Evolutionary conservation across 2,329 filamentous ascomycete genomes (phyloP).

Genomic region (Pleomassaria siparia): DNA sequence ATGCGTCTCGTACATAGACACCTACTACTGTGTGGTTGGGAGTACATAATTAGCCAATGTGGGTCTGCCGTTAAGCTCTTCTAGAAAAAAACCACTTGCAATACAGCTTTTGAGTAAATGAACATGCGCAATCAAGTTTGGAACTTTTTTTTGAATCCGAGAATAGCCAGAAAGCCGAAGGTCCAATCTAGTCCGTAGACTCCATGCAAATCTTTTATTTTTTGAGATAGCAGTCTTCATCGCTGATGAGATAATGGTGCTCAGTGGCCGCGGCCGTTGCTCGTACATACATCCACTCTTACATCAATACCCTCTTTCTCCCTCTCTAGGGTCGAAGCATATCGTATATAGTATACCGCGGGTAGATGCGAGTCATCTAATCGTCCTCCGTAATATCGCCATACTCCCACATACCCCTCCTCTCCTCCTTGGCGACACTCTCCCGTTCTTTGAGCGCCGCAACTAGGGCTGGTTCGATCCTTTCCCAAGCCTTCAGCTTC

Average conservation of each 20-base stretch:
- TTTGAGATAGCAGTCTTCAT: background rate
- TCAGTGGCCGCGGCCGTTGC: background rate
- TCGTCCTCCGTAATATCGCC: conserved; percentile 80
- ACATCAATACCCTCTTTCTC: background rate
- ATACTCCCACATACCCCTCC: conserved; percentile 96
- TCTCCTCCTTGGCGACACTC: conserved; percentile 74
- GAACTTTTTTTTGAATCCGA: background rate
- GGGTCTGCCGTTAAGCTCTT: too few species aligned
- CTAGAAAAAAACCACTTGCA: too few species aligned
- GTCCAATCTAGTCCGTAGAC: background rate
- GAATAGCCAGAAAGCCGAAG: background rate
- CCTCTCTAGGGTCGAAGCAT: background rate
- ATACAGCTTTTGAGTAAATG: too few species aligned
- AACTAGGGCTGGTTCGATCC: conserved; percentile 71
- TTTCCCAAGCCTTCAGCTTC: conserved; percentile 92
- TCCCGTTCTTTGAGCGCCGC: conserved; percentile 73
- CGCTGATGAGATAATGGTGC: background rate
- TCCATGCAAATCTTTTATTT: background rate
- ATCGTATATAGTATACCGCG: background rate
- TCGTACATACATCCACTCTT: background rate
- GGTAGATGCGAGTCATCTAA: conserved; percentile 10
- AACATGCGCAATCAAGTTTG: background rate
- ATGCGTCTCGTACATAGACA: too few species aligned
- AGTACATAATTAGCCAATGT: too few species aligned
- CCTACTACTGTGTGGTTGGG: too few species aligned